Percentiles rank a stretch among this genome's conserved stretches.
phyloP scores from a whole-genome alignment of 1,284 basidiomycete species.

The Sporisorium sorghi region DNA sequence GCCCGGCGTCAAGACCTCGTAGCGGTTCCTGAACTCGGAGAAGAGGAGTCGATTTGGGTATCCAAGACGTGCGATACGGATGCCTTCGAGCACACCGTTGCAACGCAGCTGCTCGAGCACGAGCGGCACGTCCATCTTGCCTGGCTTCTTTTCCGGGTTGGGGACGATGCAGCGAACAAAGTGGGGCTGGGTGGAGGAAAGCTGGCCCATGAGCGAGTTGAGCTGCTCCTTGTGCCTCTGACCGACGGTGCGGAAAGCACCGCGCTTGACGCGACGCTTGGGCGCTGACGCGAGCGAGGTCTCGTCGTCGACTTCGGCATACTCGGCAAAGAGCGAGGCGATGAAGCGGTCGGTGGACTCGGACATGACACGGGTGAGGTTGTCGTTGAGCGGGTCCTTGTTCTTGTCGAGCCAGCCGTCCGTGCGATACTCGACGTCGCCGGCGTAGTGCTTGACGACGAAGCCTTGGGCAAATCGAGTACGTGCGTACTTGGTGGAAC shows the following conservation, averaged over 20 bases:
- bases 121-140: constrained; percentile 89
- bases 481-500: constrained; percentile 80
- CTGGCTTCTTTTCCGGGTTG: constrained; percentile 90
- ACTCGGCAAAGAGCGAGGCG: constrained; percentile 86
- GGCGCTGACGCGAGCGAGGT: constrained; percentile 58
- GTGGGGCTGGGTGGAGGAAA: constrained; percentile 94
- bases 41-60: constrained; percentile 98
- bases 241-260: constrained; percentile 94
- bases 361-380: constrained; percentile 88
- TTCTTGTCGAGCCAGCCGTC: constrained; percentile 99
- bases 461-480: constrained; percentile 92
- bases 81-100: constrained; percentile 98
- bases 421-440: constrained; percentile 94
- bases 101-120: constrained; percentile 97
- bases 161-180: constrained; percentile 99
- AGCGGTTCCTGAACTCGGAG: constrained; percentile 95
- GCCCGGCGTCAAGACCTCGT: constrained; percentile 93
- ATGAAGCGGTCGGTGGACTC: constrained; percentile 86
- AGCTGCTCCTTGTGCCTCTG: constrained; percentile 98
- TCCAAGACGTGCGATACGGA: constrained; percentile 95
- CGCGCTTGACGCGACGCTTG: constrained; percentile 87
- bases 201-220: constrained; percentile 87
- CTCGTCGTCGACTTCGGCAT: constrained; percentile 76
- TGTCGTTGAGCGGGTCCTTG: constrained; percentile 98
- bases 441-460: constrained; percentile 95